phyloP scores from a whole-genome alignment of 2,329 filamentous ascomycete genomes.

The Colletotrichum limetticola region DNA sequence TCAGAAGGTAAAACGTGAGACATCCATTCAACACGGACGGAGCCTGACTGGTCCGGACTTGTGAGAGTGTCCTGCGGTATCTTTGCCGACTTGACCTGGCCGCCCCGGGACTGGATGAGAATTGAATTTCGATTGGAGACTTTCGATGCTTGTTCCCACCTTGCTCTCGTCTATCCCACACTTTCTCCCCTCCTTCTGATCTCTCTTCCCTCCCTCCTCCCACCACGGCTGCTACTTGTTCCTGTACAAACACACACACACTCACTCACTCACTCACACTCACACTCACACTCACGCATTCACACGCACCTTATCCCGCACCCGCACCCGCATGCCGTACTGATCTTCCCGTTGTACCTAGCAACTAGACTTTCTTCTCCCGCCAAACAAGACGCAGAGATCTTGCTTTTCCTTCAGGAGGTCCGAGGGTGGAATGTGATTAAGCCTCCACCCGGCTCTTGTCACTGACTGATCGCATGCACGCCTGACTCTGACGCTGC shows the following conservation, averaged over 20 bases:
- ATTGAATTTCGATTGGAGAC: constrained; percentile 7
- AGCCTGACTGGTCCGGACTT: constrained; percentile 31
- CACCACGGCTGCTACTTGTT: constrained; percentile 1
- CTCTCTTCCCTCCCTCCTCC: constrained; percentile 7
- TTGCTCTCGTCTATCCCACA: constrained; percentile 20
- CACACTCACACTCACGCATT: neutral
- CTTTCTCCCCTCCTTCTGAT: constrained; percentile 13
- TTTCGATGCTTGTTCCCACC: neutral
- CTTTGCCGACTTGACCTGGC: constrained; percentile 18
- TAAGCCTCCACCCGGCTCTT: constrained; percentile 28
- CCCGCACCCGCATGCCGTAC: constrained; percentile 10
- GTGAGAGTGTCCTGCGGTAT: constrained; percentile 11
- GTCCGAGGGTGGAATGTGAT: constrained; percentile 35
- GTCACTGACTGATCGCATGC: constrained; percentile 35
- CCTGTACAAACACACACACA: neutral
- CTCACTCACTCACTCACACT: neutral
- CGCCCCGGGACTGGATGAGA: neutral
- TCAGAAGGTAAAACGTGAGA: constrained; percentile 33
- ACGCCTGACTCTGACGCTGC: constrained; percentile 30
- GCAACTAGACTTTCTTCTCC: constrained; percentile 34
- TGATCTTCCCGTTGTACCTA: constrained; percentile 29
- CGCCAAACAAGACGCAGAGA: constrained; percentile 25
- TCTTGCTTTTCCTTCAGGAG: constrained; percentile 30
- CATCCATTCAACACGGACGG: constrained; percentile 32
- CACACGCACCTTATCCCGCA: constrained; percentile 11